These are phyloP conservation scores for Candida tropicalis DNA, from an alignment of 1,139 yeast species.

Conservation along the genomic window DNA sequence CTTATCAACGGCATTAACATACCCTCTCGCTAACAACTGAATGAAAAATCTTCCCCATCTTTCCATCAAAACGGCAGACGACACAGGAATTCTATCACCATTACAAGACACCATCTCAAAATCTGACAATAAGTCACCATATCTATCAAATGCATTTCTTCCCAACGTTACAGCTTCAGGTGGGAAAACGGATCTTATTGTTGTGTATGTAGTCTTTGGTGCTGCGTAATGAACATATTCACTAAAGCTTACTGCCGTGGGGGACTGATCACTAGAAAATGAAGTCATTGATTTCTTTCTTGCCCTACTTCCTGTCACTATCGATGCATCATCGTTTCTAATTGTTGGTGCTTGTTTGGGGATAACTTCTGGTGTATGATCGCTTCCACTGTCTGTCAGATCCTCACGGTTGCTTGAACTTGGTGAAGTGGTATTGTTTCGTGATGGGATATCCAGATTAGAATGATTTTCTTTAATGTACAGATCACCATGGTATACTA, in stretches of 20 bases:
- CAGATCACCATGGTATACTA: conserved; percentile 18
- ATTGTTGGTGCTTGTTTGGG: background rate
- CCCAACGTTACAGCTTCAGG: conserved; percentile 78
- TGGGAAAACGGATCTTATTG: conserved; percentile 69
- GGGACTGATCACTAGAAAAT: conserved; percentile 18
- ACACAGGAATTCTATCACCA: conserved; percentile 67
- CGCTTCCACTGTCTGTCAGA: conserved; percentile 21
- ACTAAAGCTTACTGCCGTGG: conserved; percentile 50
- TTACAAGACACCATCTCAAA: conserved; percentile 69
- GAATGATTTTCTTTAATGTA: background rate
- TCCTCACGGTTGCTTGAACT: conserved; percentile 16
- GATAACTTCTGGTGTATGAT: conserved; percentile 2
- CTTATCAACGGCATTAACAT: conserved; percentile 57
- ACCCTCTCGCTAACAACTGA: conserved; percentile 60
- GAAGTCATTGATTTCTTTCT: conserved; percentile 16
- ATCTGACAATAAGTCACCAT: conserved; percentile 65
- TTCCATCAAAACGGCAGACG: conserved; percentile 59
- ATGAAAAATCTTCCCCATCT: conserved; percentile 79
- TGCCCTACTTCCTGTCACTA: conserved; percentile 5
- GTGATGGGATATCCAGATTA: background rate
- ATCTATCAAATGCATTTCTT: conserved; percentile 69
- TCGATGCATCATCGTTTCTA: conserved; percentile 11
- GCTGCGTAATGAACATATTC: conserved; percentile 79
- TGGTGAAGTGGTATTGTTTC: conserved; percentile 3
- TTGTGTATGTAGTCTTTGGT: conserved; percentile 65